Evolutionary conservation across 352 stramenopile genomes (phyloP).

Genomic region (Globisporangium perplexum): DNA sequence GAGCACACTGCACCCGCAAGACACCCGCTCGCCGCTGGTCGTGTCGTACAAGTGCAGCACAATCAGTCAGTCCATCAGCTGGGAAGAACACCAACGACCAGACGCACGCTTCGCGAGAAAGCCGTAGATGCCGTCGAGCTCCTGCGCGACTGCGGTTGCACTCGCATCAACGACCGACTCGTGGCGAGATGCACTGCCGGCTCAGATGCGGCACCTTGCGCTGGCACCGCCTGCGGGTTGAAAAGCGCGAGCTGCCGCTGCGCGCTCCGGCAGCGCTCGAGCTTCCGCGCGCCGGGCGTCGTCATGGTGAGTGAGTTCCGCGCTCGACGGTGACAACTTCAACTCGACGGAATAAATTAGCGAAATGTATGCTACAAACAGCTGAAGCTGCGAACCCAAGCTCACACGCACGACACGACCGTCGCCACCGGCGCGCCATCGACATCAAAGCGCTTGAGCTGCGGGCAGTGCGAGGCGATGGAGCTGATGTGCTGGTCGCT

Average conservation of each 20-base stretch:
- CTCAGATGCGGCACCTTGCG: conserved; percentile 26
- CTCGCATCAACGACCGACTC: too few relatives aligned
- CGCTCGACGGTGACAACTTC: conserved; percentile 17
- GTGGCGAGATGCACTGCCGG: too few relatives aligned
- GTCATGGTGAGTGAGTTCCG: not conserved
- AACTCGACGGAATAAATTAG: conserved; percentile 15
- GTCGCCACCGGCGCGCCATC: conserved; percentile 25
- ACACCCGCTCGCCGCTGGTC: not conserved
- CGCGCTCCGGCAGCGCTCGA: conserved; percentile 36
- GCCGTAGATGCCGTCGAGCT: conserved; percentile 46
- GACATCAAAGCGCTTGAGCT: conserved; percentile 52
- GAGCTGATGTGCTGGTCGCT: conserved; percentile 42
- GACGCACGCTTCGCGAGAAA: conserved; percentile 39
- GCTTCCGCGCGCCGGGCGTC: conserved; percentile 17
- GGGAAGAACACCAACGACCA: not conserved
- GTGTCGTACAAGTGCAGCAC: not conserved
- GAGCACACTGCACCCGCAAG: conserved; percentile 4
- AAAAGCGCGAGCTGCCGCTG: conserved; percentile 47
- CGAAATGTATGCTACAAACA: not conserved
- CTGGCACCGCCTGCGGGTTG: conserved; percentile 43
- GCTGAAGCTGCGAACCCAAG: not conserved
- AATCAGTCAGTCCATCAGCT: not conserved
- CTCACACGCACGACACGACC: conserved; percentile 14
- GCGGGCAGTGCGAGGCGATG: conserved; percentile 48
- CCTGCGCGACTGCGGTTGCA: conserved; percentile 49